phyloP scores from a whole-genome alignment of 805 yeast species.

The Candida saitoana region DNA sequence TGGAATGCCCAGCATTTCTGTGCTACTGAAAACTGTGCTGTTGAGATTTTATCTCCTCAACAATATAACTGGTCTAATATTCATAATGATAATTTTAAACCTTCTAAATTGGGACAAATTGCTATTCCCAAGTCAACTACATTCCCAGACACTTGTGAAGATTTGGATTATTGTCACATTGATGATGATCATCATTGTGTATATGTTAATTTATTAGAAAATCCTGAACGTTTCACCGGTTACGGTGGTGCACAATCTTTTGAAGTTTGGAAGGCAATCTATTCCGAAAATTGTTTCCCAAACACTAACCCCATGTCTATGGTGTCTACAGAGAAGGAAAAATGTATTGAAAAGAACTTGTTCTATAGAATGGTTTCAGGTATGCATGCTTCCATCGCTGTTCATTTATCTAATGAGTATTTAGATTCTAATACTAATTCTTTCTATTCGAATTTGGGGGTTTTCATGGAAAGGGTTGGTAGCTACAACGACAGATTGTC shows the following conservation, averaged over 20 bases:
- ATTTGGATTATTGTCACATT: constrained; percentile 65
- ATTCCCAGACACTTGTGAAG: constrained; percentile 28
- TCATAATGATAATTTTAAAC: constrained; percentile 57
- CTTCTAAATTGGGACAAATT: constrained; percentile 59
- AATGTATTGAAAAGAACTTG: constrained; percentile 81
- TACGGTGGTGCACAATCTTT: constrained; percentile 90
- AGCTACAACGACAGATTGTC: constrained; percentile 82
- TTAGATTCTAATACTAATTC: constrained; percentile 60
- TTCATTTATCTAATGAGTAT: constrained; percentile 85
- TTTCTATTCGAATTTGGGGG: constrained; percentile 78
- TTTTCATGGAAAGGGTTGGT: constrained; percentile 89
- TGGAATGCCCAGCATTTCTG: constrained; percentile 82
- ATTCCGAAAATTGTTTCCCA: constrained; percentile 85
- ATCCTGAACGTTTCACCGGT: constrained; percentile 96
- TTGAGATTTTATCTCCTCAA: constrained; percentile 63
- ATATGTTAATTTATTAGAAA: constrained; percentile 77
- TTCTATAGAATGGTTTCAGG: constrained; percentile 88
- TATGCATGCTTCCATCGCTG: constrained; percentile 91
- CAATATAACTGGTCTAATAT: constrained; percentile 65
- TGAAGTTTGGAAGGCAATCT: constrained; percentile 90
- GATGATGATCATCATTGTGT: constrained; percentile 69
- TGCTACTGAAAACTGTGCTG: constrained; percentile 85
- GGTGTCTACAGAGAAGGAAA: constrained; percentile 30
- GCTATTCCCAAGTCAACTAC: constrained; percentile 16
- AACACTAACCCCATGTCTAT: constrained; percentile 37